A percentile compares a stretch with the other conserved stretches of the same genome.
Conservation (phyloP, 2,329 filamentous ascomycete species). For the Hymenoscyphus occultus region DNA sequence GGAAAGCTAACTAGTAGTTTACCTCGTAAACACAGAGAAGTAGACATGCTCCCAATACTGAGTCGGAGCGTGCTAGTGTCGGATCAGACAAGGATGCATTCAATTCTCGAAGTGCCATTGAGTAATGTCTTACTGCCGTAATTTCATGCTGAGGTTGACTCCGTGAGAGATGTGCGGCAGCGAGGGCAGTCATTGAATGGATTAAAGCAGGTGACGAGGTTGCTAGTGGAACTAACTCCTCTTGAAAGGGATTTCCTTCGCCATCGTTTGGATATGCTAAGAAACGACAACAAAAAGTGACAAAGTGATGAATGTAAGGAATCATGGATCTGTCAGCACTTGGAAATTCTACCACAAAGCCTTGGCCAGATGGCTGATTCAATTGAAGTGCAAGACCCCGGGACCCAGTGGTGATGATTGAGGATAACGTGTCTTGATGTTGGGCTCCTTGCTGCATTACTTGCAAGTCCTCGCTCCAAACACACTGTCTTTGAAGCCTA, state of each 20-base stretch:
- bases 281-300: slow-evolving; percentile 34
- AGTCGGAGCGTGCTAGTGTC: slow-evolving; percentile 27
- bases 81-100: slow-evolving; percentile 29
- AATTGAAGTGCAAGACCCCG: slow-evolving; percentile 14
- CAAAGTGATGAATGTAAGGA: slow-evolving; percentile 35
- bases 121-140: slow-evolving; percentile 31
- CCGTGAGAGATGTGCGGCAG: slow-evolving; percentile 32
- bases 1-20: neutral
- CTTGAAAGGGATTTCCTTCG: slow-evolving; percentile 34
- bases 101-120: slow-evolving; percentile 30
- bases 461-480: slow-evolving; percentile 31
- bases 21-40: slow-evolving; percentile 36
- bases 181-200: slow-evolving; percentile 34
- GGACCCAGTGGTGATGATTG: slow-evolving; percentile 10
- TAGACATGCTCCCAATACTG: slow-evolving; percentile 33
- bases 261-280: slow-evolving; percentile 34
- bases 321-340: slow-evolving; percentile 30
- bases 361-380: slow-evolving; percentile 25
- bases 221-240: slow-evolving; percentile 30
- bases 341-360: slow-evolving; percentile 34
- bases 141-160: slow-evolving; percentile 30
- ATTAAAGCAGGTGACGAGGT: slow-evolving; percentile 31
- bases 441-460: slow-evolving; percentile 21
- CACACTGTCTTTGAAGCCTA: slow-evolving; percentile 31
- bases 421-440: slow-evolving; percentile 1